Evolutionary conservation across 306 rosid genomes (phyloP), one percentile per base, ranked within the genome.

Genomic region (Macrotyloma uniflorum): DNA sequence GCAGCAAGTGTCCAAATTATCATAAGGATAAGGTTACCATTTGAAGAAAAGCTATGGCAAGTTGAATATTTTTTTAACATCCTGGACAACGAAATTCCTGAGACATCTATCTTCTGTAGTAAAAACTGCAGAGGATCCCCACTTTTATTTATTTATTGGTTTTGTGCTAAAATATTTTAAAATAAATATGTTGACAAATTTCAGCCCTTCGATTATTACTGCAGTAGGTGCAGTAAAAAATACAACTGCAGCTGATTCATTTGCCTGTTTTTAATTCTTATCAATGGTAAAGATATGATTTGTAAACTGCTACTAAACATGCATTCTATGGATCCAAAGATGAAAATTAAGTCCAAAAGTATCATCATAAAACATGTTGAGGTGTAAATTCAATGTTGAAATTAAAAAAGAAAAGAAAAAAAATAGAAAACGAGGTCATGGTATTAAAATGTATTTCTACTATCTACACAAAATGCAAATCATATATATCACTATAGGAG

Each of bases 401-500:
- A n/a, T 35, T n/a, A n/a, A n/a, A n/a, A n/a, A n/a, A n/a, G n/a
- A n/a, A n/a, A 6, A 18, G n/a, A 70, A 74, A 53, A 51, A 18
- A 53, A 71, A 53, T 32, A 65, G 46, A 54, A 23, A 35, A 57
- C 13, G 32, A 32, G 47, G 47, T 26, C 33, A 32, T 20, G 58
- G 20, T 18, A 67, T 32, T n/a, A 30, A 79, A 78, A 62, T 32
- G 6, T 70, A 30, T 13, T 10, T 36, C 30, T 58, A 12, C 26
- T 11, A 26, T 57, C 49, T 33, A 14, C 49, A 19, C 8, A 74
- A 67, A 18, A 43, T 14, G 30, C 43, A 61, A 42, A 33, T 19
- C 73, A 71, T 42, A 75, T 42, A 75, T 72, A 76, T 68, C 15
- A 28, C 19, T n/a, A 47, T 50, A 46, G 65, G 76, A 65, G 66